phyloP scores from a whole-genome alignment of 2,329 filamentous ascomycete species.

The Fusarium sp. region DNA sequence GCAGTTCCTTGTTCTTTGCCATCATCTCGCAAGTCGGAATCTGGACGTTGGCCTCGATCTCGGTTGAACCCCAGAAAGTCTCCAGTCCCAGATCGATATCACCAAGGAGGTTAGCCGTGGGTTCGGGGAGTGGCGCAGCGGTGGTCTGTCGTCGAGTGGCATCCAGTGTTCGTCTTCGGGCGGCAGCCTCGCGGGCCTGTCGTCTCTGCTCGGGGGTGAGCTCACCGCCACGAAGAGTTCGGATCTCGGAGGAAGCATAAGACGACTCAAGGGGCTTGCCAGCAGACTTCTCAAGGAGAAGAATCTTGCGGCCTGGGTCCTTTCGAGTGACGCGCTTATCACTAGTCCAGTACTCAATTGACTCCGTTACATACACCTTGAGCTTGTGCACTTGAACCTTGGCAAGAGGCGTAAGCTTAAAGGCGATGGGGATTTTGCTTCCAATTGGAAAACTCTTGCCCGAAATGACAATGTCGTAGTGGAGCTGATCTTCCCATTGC shows the following conservation, averaged over 20 bases:
- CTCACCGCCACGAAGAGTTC: constrained; percentile 84
- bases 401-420: constrained; percentile 91
- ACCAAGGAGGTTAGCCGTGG: constrained; percentile 80
- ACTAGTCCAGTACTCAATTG: constrained; percentile 89
- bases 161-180: constrained; percentile 65
- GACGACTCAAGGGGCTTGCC: constrained; percentile 79
- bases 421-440: constrained; percentile 88
- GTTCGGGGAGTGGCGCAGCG: constrained; percentile 60
- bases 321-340: constrained; percentile 87
- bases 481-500: constrained; percentile 94
- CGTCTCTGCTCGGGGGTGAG: constrained; percentile 64
- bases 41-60: constrained; percentile 95
- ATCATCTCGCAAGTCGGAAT: constrained; percentile 90
- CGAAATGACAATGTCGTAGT: constrained; percentile 96
- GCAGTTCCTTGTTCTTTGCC: constrained; percentile 74
- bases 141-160: constrained; percentile 56
- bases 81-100: constrained; percentile 79
- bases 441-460: constrained; percentile 95
- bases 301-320: constrained; percentile 84
- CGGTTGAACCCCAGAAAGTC: constrained; percentile 84
- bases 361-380: constrained; percentile 91
- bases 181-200: constrained; percentile 61
- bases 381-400: constrained; percentile 95
- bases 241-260: constrained; percentile 81
- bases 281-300: constrained; percentile 88